These are phyloP conservation scores for Aaosphaeria pasadenensis DNA, from an alignment of 2,329 filamentous ascomycete genomes.

Conservation along the genomic window DNA sequence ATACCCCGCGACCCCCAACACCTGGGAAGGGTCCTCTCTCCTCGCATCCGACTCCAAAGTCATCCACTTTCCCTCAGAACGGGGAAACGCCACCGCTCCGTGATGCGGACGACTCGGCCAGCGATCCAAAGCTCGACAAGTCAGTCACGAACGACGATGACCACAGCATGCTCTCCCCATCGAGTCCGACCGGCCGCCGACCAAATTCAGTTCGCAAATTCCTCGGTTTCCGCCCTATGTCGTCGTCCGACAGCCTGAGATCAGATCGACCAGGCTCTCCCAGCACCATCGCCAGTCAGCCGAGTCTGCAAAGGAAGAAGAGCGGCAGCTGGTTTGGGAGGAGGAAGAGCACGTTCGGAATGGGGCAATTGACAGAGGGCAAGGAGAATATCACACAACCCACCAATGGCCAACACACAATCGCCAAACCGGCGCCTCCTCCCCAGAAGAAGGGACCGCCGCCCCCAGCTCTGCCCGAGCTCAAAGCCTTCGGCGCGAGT, in stretches of 20 bases:
- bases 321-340: constrained; percentile 41
- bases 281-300: constrained; percentile 30
- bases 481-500: constrained; percentile 34
- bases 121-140: constrained; percentile 14
- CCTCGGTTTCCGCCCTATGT: constrained; percentile 36
- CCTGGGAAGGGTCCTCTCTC: constrained; percentile 38
- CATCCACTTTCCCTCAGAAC: constrained; percentile 21
- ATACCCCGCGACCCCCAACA: constrained; percentile 36
- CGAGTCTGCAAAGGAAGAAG: constrained; percentile 33
- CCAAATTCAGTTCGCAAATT: constrained; percentile 41
- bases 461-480: constrained; percentile 38
- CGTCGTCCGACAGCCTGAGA: constrained; percentile 34
- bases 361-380: constrained; percentile 32
- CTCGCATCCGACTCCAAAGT: constrained; percentile 40
- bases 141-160: constrained; percentile 27
- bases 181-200: constrained; percentile 30
- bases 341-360: constrained; percentile 34
- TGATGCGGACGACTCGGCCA: constrained; percentile 12
- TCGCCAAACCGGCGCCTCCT: constrained; percentile 7
- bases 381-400: constrained; percentile 18
- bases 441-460: constrained; percentile 33
- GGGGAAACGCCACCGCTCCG: constrained; percentile 16
- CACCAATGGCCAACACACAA: constrained; percentile 14
- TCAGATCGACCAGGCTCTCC: constrained; percentile 36
- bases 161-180: constrained; percentile 25